Conservation (phyloP, 129 eudicot species). For the Smallanthus sonchifolius region DNA sequence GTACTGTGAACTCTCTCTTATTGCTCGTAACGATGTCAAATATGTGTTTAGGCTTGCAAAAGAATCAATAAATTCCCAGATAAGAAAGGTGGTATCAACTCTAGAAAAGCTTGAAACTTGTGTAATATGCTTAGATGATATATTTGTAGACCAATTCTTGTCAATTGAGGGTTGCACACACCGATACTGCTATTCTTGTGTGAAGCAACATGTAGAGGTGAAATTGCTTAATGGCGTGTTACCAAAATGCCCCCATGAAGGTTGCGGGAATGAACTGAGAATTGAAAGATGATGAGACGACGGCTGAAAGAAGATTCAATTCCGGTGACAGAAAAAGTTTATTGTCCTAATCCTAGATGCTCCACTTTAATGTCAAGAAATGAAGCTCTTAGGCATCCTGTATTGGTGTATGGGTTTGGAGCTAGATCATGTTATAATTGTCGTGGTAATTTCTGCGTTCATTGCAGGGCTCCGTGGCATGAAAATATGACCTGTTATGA, state of each 20-base stretch:
- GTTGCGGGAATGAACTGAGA: slow-evolving; percentile 45
- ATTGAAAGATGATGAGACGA: slow-evolving; percentile 66
- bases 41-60: slow-evolving; percentile 70
- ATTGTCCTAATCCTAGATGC: slow-evolving; percentile 83
- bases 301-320: slow-evolving; percentile 60
- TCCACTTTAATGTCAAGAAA: slow-evolving; percentile 68
- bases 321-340: slow-evolving; percentile 67
- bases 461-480: slow-evolving; percentile 90
- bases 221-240: slow-evolving; percentile 55
- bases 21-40: slow-evolving; percentile 54
- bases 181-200: slow-evolving; percentile 70
- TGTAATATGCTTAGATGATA: slow-evolving; percentile 74
- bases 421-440: slow-evolving; percentile 55
- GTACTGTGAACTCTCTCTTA: slow-evolving; percentile 40
- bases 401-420: slow-evolving; percentile 16
- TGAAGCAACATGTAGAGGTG: slow-evolving; percentile 78
- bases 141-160: slow-evolving; percentile 36
- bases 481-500: slow-evolving; percentile 38
- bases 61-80: slow-evolving; percentile 58
- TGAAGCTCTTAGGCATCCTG: slow-evolving; percentile 38
- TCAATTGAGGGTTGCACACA: slow-evolving; percentile 54
- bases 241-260: slow-evolving; percentile 81
- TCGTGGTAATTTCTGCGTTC: slow-evolving; percentile 45
- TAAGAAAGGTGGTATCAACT: slow-evolving; percentile 35
- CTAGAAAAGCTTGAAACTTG: slow-evolving; percentile 43